Evolutionary conservation across 2,329 filamentous ascomycete species (phyloP).

Genomic region (Neophaeococcomyces mojaviensis): DNA sequence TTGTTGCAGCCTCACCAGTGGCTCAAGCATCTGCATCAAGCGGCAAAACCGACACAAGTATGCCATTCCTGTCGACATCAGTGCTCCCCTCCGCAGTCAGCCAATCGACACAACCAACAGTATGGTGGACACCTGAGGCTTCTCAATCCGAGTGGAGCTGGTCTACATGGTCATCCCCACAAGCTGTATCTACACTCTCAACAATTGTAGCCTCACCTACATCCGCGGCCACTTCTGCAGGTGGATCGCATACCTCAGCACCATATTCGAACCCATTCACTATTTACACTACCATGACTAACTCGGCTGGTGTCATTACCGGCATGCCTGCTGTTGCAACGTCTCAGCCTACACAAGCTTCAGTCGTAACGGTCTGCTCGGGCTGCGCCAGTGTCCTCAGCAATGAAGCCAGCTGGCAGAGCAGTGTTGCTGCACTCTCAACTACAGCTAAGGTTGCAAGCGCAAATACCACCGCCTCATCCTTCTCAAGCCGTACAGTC

Average conservation of each 20-base stretch:
- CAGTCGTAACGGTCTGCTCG: constrained; percentile 27
- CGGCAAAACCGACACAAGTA: neutral
- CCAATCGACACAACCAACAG: neutral
- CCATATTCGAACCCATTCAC: constrained; percentile 38
- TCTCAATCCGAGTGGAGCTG: neutral
- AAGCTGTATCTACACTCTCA: constrained; percentile 7
- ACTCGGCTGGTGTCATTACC: constrained; percentile 44
- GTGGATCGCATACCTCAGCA: constrained; percentile 8
- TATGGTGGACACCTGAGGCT: constrained; percentile 2
- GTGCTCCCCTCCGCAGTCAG: neutral
- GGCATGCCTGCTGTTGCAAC: constrained; percentile 36
- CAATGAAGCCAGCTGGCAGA: constrained; percentile 25
- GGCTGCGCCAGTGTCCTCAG: constrained; percentile 32
- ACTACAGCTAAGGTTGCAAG: constrained; percentile 18
- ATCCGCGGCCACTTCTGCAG: neutral
- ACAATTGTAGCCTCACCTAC: constrained; percentile 7
- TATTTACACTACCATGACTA: constrained; percentile 40
- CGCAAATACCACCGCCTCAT: constrained; percentile 6
- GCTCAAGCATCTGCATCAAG: neutral
- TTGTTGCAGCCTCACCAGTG: neutral
- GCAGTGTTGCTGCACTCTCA: constrained; percentile 22
- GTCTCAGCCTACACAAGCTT: constrained; percentile 29
- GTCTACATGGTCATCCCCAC: neutral
- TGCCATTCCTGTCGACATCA: neutral
- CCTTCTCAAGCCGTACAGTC: constrained; percentile 12